Conservation (phyloP, 2,329 filamentous ascomycete genomes). For the Sclerotinia glacialis region DNA sequence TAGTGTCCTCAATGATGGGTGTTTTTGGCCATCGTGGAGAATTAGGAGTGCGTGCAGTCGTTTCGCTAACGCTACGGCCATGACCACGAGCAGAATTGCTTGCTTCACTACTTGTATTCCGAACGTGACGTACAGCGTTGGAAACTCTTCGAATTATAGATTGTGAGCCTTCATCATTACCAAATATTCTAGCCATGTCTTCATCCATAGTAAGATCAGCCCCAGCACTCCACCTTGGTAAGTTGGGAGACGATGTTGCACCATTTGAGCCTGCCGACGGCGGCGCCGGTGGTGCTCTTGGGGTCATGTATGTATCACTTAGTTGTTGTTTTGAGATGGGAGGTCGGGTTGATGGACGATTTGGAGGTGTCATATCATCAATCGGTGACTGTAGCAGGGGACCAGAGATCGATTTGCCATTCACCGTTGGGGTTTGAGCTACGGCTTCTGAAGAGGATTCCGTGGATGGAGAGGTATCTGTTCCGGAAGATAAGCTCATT, state of each 20-base stretch:
- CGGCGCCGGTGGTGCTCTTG: slow-evolving; percentile 38
- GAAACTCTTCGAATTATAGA: slow-evolving; percentile 86
- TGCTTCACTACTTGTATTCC: slow-evolving; percentile 70
- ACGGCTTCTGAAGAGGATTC: slow-evolving; percentile 38
- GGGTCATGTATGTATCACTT: slow-evolving; percentile 40
- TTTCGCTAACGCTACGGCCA: slow-evolving; percentile 63
- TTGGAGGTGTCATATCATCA: slow-evolving; percentile 34
- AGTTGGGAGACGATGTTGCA: slow-evolving; percentile 55
- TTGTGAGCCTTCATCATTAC: slow-evolving; percentile 68
- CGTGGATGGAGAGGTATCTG: slow-evolving; percentile 38
- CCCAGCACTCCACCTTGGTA: slow-evolving; percentile 73
- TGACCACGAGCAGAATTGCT: slow-evolving; percentile 49
- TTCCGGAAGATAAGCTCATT: slow-evolving; percentile 34
- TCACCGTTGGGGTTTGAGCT: slow-evolving; percentile 35
- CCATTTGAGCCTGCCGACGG: slow-evolving; percentile 42
- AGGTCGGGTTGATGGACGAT: slow-evolving; percentile 38
- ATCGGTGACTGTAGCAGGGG: slow-evolving; percentile 33
- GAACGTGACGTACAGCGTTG: slow-evolving; percentile 88
- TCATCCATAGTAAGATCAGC: slow-evolving; percentile 93
- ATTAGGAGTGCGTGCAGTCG: slow-evolving; percentile 59
- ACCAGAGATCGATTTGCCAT: slow-evolving; percentile 39
- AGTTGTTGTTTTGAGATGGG: slow-evolving; percentile 45
- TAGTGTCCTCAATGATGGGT: slow-evolving; percentile 56
- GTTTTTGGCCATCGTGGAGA: slow-evolving; percentile 69
- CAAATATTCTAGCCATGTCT: slow-evolving; percentile 86